Base-by-base conservation (phyloP, 1,139 yeast species). In the Hyphopichia burtonii region DNA sequence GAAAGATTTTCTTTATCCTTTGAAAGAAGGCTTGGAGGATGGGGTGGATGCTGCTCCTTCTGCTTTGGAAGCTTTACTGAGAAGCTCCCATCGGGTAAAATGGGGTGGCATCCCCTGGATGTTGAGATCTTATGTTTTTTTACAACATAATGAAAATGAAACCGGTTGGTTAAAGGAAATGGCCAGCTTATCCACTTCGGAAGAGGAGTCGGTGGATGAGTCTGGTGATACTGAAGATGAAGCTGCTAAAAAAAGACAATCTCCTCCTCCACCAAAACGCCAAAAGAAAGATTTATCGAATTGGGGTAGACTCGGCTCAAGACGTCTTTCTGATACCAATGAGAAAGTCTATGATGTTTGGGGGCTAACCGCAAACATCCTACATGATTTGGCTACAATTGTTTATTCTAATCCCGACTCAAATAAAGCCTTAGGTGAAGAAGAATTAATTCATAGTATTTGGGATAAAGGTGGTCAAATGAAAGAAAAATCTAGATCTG, bases 341-440 rank as follows among this genome's bases (percentile, higher is more conserved):
- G 71, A 70, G 44, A 68, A 67, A 47, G 64, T 76, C 35, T 78
- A 85, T 55, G 87, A 86, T 53, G 87, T 90, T 3, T 90, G 96
- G 97, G 96, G 97, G 0, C 65, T 90, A 37, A 90, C 96, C 0
- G 96, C 96, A 3, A 86, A 87, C 53, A 87, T 90, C 8, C 62
- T 90, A 12, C 86, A 83, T 50, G 96, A 90, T 57, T 61, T 86
- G 30, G 90, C 96, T 4, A 74, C 78, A 42, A 68, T 87, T 4
- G 75, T 79, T 1, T 78, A 74, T 28, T 50, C 48, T 3, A 45
- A 45, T 28, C 43, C 46, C 12, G 50, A 46, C 2, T 30, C 34
- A 5, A 31, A 53, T 10, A 48, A 62, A 4, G 68, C 54, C 46
- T 58, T 77, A 47, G 90, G 89, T 1, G 85, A 84, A 50, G 91